phyloP scores from a whole-genome alignment of 1,284 basidiomycete genomes.

The Moniliophthora roreri region DNA sequence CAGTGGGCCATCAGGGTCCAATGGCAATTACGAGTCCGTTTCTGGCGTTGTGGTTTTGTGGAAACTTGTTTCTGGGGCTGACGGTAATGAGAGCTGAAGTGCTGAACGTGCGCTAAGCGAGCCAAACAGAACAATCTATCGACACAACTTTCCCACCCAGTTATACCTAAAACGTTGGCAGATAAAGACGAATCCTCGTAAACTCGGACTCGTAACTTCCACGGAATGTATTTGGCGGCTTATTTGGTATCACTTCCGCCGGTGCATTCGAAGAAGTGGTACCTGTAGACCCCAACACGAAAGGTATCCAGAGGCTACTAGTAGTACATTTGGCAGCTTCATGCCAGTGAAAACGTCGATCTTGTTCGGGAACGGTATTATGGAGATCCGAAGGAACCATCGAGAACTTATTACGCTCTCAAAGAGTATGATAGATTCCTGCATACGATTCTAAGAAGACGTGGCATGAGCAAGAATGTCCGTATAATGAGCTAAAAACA shows the following conservation, averaged over 20 bases:
- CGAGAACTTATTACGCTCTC: constrained; percentile 58
- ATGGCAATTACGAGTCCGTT: no score
- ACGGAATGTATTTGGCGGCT: constrained; percentile 95
- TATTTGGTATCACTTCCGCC: constrained; percentile 95
- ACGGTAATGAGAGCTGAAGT: no score
- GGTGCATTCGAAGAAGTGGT: constrained; percentile 54
- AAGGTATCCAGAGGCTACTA: background rate
- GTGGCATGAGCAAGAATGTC: background rate
- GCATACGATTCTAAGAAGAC: constrained; percentile 66
- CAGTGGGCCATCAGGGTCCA: no score
- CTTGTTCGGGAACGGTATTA: constrained; percentile 76
- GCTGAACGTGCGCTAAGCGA: no score
- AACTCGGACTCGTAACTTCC: no score
- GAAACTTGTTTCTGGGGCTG: no score
- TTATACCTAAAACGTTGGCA: no score
- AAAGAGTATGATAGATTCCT: constrained; percentile 76
- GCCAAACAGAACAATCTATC: no score
- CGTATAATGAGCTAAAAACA: constrained; percentile 15
- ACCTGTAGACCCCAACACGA: background rate
- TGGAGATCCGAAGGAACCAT: constrained; percentile 74
- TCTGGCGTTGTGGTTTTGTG: no score
- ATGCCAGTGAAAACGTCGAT: constrained; percentile 78
- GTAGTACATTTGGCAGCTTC: constrained; percentile 43
- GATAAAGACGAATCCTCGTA: no score
- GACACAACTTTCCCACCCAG: no score